phyloP scores from a whole-genome alignment of 2,329 filamentous ascomycete species.

The Fusarium transvaalense region DNA sequence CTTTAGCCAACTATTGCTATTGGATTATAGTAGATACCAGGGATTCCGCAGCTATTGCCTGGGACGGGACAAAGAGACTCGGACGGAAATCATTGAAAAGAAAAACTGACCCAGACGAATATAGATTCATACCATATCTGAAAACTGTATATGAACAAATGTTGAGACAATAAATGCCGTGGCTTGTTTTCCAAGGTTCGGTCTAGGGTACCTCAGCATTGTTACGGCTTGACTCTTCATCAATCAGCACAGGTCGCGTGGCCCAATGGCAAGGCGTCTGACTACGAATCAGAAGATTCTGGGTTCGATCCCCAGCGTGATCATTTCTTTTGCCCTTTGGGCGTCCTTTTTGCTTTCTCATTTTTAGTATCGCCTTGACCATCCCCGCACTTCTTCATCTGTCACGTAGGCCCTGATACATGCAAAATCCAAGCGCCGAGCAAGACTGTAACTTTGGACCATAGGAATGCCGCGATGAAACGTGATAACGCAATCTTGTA shows the following conservation, averaged over 20 bases:
- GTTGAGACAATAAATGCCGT: too few species aligned
- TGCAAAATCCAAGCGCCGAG: accelerated
- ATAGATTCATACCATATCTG: too few species aligned
- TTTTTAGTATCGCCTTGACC: accelerated
- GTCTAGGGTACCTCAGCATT: not conserved
- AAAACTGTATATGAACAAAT: too few species aligned
- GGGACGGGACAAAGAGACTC: too few species aligned
- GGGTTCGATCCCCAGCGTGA: conserved; percentile 50
- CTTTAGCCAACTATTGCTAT: too few species aligned
- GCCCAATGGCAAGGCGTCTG: conserved; percentile 53
- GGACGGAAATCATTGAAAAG: too few species aligned
- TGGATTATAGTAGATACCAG: too few species aligned
- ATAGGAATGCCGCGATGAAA: not conserved
- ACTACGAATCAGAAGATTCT: conserved; percentile 53
- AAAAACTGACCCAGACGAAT: too few species aligned
- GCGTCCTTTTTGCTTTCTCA: not conserved
- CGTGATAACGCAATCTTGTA: not conserved
- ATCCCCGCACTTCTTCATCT: not conserved
- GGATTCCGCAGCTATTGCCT: too few species aligned
- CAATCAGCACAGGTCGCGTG: conserved; percentile 36
- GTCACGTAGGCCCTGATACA: not conserved
- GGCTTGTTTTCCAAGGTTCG: too few species aligned
- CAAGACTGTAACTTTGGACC: not conserved
- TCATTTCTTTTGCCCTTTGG: conserved; percentile 13
- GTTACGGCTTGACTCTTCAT: not conserved